These are phyloP conservation scores for Tarenaya hassleriana DNA, from an alignment of 345 rosid species.

Conservation along the genomic window DNA sequence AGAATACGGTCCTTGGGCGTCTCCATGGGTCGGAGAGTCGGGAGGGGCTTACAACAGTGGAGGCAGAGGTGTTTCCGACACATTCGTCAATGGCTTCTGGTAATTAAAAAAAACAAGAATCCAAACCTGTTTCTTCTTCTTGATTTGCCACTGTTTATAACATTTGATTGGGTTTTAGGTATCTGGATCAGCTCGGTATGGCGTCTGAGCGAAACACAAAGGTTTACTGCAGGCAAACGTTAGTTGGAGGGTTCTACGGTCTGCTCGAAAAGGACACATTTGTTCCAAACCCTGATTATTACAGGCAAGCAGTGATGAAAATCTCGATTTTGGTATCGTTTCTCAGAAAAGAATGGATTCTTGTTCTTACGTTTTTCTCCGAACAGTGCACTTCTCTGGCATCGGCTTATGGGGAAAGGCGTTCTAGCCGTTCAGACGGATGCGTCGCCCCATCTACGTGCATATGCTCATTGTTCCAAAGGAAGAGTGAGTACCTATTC, in stretches of 20 bases:
- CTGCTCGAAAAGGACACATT: constrained; percentile 62
- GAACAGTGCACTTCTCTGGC: constrained; percentile 89
- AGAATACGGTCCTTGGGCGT: constrained; percentile 76
- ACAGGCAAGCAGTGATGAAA: constrained; percentile 81
- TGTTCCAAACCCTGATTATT: constrained; percentile 89
- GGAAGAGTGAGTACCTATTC: constrained; percentile 78
- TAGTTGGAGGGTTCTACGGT: constrained; percentile 88
- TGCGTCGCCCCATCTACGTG: constrained; percentile 56
- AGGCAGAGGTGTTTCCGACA: constrained; percentile 70
- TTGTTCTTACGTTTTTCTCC: neutral
- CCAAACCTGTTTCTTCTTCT: neutral
- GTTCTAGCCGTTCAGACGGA: constrained; percentile 53
- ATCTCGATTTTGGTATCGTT: too few species aligned
- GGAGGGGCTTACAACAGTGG: constrained; percentile 99
- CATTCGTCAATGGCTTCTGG: constrained; percentile 95
- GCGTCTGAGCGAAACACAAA: constrained; percentile 82
- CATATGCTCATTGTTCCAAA: constrained; percentile 88
- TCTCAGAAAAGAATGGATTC: constrained; percentile 5
- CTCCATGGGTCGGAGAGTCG: constrained; percentile 98
- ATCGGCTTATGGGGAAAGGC: constrained; percentile 88
- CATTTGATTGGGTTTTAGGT: constrained; percentile 39
- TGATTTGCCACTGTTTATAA: neutral
- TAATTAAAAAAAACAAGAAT: constrained; percentile 20
- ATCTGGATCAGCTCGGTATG: constrained; percentile 98
- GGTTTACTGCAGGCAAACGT: constrained; percentile 95